Percentiles rank a stretch among this genome's conserved stretches.
Evolutionary conservation across 805 yeast genomes (phyloP).

Genomic region (Wickerhamiella australiensis): DNA sequence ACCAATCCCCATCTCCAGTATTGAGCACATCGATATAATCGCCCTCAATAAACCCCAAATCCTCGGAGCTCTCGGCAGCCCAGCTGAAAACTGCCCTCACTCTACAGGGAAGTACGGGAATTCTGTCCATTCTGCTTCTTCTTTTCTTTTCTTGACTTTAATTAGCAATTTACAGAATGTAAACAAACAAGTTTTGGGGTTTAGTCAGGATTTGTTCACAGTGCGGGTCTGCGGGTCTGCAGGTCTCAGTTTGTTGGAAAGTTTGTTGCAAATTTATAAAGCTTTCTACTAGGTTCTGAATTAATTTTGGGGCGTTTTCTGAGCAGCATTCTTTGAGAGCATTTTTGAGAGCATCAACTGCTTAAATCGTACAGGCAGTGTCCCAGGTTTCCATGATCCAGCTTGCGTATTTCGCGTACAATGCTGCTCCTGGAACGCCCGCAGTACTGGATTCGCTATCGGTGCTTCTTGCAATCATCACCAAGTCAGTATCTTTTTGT

Average conservation of each 20-base stretch:
- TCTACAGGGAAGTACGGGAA: constrained; percentile 43
- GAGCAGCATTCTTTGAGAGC: no score
- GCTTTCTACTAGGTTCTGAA: no score
- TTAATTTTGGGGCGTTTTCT: no score
- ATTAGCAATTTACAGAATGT: not conserved
- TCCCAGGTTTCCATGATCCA: constrained; percentile 9
- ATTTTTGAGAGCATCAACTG: no score
- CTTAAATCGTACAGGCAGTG: not conserved
- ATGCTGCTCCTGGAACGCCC: not conserved
- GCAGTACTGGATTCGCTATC: not conserved
- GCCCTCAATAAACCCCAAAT: constrained; percentile 87
- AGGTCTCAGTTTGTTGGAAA: not conserved
- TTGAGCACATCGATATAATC: constrained; percentile 76
- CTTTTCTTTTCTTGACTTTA: not conserved
- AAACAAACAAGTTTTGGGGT: constrained; percentile 5
- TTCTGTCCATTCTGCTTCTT: not conserved
- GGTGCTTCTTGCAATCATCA: not conserved
- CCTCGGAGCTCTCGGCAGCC: constrained; percentile 85
- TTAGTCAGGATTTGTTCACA: not conserved
- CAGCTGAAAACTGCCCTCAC: constrained; percentile 80
- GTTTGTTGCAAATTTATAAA: no score
- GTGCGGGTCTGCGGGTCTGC: constrained; percentile 1
- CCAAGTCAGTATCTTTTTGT: not conserved
- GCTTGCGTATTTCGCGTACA: not conserved
- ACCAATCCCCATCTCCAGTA: constrained; percentile 81